These are phyloP conservation scores for Plectranthus barbatus DNA, from an alignment of 257 asterid genomes.

Conservation along the genomic window DNA sequence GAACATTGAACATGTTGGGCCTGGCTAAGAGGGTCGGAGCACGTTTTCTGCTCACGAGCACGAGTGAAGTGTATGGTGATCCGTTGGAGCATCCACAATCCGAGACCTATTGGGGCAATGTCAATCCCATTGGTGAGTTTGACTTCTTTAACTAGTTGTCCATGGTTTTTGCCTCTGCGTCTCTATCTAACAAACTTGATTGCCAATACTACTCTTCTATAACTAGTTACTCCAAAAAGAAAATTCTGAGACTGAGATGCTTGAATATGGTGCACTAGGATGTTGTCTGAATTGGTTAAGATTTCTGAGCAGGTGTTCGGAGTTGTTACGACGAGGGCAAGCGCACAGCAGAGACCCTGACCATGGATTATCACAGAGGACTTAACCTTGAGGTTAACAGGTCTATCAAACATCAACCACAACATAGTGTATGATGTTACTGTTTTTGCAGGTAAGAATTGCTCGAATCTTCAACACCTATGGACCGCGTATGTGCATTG, in stretches of 20 bases:
- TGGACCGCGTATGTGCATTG: constrained; percentile 93
- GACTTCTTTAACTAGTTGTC: too few species aligned
- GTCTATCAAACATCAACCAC: background rate
- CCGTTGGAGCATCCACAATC: constrained; percentile 83
- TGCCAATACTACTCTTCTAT: too few species aligned
- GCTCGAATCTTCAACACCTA: constrained; percentile 91
- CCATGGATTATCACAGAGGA: constrained; percentile 92
- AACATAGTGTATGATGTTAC: background rate
- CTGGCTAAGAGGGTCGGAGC: constrained; percentile 86
- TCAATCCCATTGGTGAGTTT: constrained; percentile 77
- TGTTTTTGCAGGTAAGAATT: constrained; percentile 54
- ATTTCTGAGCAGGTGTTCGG: constrained; percentile 50
- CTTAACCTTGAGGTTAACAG: constrained; percentile 62
- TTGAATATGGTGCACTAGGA: background rate
- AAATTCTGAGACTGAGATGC: background rate
- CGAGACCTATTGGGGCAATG: constrained; percentile 93
- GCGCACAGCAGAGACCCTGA: constrained; percentile 79
- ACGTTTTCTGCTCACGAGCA: constrained; percentile 75
- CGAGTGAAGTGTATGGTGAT: constrained; percentile 91
- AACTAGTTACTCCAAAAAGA: background rate
- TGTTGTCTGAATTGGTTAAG: constrained; percentile 5
- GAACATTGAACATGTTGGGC: constrained; percentile 93
- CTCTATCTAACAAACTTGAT: too few species aligned
- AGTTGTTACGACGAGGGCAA: constrained; percentile 94
- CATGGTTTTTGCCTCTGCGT: too few species aligned